Base-by-base conservation (phyloP, 2,329 filamentous ascomycete species). In the Paecilomyces formosus region DNA sequence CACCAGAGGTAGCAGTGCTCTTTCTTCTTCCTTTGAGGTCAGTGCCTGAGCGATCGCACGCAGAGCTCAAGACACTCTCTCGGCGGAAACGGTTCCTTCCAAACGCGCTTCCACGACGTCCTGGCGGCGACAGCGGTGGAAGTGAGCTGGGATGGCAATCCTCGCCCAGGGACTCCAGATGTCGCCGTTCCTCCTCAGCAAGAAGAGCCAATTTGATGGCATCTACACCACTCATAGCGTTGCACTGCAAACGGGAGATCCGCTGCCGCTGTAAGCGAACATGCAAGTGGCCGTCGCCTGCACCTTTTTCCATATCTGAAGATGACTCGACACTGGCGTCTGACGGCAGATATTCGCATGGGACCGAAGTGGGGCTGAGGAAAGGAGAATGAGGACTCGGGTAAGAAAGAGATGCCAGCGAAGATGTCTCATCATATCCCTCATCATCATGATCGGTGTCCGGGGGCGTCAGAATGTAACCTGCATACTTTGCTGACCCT, bases 361-460 rank as follows among this genome's bases (percentile, higher is more conserved):
- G 71, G 3, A 65, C 65, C 22, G 65, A 72, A 0, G 70, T 71
- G 1, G 70, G 68, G 22, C 65, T 70, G n/a, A 67, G 54, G 18
- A 65, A 66, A 1, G 60, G 70, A 18, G 61, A 69, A 64, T 63
- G 67, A 55, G 61, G 68, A 9, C 61, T 59, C 2, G 64, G 59
- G 1, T 60, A 76, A 63, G 84, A 86, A 58, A 89, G 87, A 60
- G 81, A 86, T 64, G 79, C 85, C 65, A 81, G 93, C 59, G 74
- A 78, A 4, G 78, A 77, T 54, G 85, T 88, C 70, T 79, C 79
- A 61, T 64, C 65, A 30, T 64, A 67, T 50, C 68, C 66, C 45
- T 72, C 69, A n/a, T 73, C 71, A 53, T 74, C 71, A n/a, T 70
- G 69, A 60, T 74, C 72, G 21, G 71, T 74, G 58, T 73, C 72